phyloP scores from a whole-genome alignment of 345 rosid species.

The Hirschfeldia incana region DNA sequence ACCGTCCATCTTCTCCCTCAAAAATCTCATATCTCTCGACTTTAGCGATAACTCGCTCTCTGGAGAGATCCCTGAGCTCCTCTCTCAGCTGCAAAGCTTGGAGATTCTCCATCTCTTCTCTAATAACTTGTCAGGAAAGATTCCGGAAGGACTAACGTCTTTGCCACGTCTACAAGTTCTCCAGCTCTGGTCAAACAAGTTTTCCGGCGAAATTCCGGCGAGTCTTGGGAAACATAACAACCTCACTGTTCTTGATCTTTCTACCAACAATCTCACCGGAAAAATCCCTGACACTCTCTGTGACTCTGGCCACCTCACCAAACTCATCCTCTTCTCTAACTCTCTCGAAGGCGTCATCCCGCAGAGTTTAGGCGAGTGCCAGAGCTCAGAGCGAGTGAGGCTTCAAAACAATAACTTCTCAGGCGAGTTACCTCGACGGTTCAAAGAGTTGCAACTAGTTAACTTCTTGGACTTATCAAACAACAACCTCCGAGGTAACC shows the following conservation, averaged over 20 bases:
- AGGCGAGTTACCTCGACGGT: slow-evolving; percentile 53
- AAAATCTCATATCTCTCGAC: slow-evolving; percentile 67
- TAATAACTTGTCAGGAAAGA: slow-evolving; percentile 63
- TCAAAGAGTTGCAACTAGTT: slow-evolving; percentile 57
- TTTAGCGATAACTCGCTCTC: slow-evolving; percentile 72
- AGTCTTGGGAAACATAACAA: slow-evolving; percentile 63
- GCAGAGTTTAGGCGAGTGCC: slow-evolving; percentile 49
- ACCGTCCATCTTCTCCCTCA: slow-evolving; percentile 51
- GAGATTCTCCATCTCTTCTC: slow-evolving; percentile 89
- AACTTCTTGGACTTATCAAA: slow-evolving; percentile 80
- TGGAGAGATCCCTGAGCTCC: slow-evolving; percentile 68
- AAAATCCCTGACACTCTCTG: slow-evolving; percentile 66
- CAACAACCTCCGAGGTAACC: slow-evolving; percentile 61
- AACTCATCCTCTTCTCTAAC: slow-evolving; percentile 86
- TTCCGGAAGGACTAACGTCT: slow-evolving; percentile 58
- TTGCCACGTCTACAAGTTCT: slow-evolving; percentile 79
- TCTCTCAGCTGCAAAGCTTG: slow-evolving; percentile 55
- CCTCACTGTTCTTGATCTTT: slow-evolving; percentile 79
- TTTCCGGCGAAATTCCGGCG: slow-evolving; percentile 69
- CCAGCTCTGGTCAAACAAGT: slow-evolving; percentile 81
- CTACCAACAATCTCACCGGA: slow-evolving; percentile 75
- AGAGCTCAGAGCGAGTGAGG: slow-evolving; percentile 66
- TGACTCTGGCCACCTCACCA: slow-evolving; percentile 62
- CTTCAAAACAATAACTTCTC: slow-evolving; percentile 67
- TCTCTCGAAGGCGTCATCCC: slow-evolving; percentile 67